Percentiles rank a stretch among this genome's conserved stretches.
These are phyloP conservation scores for Blastobotrys americana DNA, from an alignment of 805 yeast species.

Conservation along the genomic window DNA sequence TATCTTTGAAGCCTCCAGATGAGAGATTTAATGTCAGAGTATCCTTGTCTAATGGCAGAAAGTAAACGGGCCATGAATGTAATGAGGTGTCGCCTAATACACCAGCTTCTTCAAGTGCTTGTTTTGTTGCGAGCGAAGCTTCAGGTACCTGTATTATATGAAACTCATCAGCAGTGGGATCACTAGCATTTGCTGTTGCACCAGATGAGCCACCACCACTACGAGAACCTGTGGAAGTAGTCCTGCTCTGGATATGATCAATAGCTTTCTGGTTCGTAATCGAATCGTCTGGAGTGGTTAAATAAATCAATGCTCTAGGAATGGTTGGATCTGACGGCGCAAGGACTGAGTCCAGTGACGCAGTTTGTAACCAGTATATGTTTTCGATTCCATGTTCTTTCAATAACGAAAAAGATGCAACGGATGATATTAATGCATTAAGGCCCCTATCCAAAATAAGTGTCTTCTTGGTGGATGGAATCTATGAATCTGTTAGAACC, in stretches of 20 bases:
- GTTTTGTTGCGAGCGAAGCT: constrained; percentile 21
- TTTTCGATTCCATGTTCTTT: constrained; percentile 44
- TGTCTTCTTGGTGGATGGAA: constrained; percentile 21
- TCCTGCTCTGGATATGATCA: constrained; percentile 12
- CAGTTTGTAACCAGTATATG: constrained; percentile 40
- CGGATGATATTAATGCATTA: constrained; percentile 43
- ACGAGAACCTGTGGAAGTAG: too few species aligned
- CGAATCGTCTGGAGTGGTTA: constrained; percentile 4
- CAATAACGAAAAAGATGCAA: constrained; percentile 49
- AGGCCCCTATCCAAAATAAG: constrained; percentile 41
- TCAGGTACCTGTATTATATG: constrained; percentile 25
- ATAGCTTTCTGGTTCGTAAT: constrained; percentile 14
- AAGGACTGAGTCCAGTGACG: constrained; percentile 10
- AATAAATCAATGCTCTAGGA: constrained; percentile 7
- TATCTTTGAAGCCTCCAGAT: constrained; percentile 34
- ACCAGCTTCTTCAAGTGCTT: constrained; percentile 31
- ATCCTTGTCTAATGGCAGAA: constrained; percentile 38
- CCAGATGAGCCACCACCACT: too few species aligned
- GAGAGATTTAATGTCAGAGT: constrained; percentile 38
- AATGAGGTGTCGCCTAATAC: constrained; percentile 38
- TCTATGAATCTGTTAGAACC: constrained; percentile 16
- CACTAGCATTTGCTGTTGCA: constrained; percentile 7
- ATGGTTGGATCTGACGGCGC: neutral
- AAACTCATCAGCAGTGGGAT: constrained; percentile 18
- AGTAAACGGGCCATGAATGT: constrained; percentile 38